Percentiles rank a stretch among this genome's conserved stretches.
These are phyloP conservation scores for Saccharomyces uvarum DNA, from an alignment of 1,139 yeast genomes.

Conservation along the genomic window DNA sequence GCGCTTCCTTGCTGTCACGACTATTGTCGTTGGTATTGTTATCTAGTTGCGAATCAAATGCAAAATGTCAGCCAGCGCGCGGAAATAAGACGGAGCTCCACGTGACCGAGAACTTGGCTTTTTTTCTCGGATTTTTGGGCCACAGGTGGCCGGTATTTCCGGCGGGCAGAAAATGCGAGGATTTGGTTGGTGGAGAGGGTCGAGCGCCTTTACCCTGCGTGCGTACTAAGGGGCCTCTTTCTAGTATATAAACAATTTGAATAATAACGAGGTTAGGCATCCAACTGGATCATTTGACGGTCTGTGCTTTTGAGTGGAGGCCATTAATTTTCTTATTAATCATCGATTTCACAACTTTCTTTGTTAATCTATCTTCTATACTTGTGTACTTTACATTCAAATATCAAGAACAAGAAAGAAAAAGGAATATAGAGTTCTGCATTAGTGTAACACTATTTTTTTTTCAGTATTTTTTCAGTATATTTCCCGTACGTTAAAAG, in stretches of 20 bases:
- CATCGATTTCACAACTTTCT: background rate
- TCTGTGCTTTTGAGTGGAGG: background rate
- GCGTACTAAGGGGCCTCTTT: background rate
- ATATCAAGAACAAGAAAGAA: background rate
- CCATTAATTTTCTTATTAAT: background rate
- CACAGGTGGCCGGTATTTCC: background rate
- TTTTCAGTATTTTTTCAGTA: background rate
- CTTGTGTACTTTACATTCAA: background rate
- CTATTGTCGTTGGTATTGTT: background rate
- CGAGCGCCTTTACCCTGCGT: constrained; percentile 1
- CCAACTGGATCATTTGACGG: background rate
- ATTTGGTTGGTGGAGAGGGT: constrained; percentile 1
- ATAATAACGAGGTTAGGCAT: background rate
- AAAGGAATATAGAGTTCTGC: background rate
- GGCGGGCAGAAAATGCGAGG: background rate
- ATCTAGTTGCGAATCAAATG: background rate
- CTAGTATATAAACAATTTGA: background rate
- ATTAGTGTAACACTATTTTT: background rate
- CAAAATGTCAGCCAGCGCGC: background rate
- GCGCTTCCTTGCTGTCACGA: background rate
- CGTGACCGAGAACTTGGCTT: background rate
- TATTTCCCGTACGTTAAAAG: background rate
- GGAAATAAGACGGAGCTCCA: background rate
- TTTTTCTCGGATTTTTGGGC: background rate
- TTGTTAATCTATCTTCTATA: background rate